Base-by-base conservation (phyloP, 306 rosid species). In the Fagus sylvatica region DNA sequence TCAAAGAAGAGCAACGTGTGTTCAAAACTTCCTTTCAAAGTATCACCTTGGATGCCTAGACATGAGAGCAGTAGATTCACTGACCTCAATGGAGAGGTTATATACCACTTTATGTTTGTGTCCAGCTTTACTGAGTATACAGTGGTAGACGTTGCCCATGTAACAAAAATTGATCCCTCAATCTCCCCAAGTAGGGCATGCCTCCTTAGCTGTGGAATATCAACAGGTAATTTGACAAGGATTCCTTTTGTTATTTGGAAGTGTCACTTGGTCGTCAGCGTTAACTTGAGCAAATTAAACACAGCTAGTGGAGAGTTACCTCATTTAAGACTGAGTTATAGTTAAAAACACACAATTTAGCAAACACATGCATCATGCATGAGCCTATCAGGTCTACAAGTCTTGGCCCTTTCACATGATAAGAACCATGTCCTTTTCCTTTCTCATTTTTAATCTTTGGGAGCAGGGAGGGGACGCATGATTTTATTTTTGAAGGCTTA, bases 61-160 rank as follows among this genome's bases (percentile, higher is more conserved):
- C 19, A 85, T 65, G 87, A 46, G 55, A 81, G 81, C 1, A 84
- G 83, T 57, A 89, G 97, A 87, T 94, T 94, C 97, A 90, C 84
- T 0, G 87, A 87, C 83, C 88, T 83, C 16, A 83, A 89, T 2
- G 97, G 97, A 73, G 81, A 88, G 34, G 75, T 54, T 62, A 12
- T 94, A 39, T 71, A 92, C 71, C 98, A 94, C 85, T 88, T 90
- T 76, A 13, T 90, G n/a, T 80, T 5, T 34, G 90, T 92, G 36
- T 94, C 97, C 12, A 94, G 97, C 77, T 94, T 92, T 76, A 80
- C 83, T 1, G 92, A 94, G 80, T 92, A 92, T 79, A 94, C 91
- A 1, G 97, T 88, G 65, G 77, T 94, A 1, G 97, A 90, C 72
- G 73, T 88, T 40, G 95, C 90, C 78, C 81, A 92, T 71, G 51